Evolutionary conservation across 1,139 yeast species (phyloP).

Genomic region (Pneumocystis sp.): DNA sequence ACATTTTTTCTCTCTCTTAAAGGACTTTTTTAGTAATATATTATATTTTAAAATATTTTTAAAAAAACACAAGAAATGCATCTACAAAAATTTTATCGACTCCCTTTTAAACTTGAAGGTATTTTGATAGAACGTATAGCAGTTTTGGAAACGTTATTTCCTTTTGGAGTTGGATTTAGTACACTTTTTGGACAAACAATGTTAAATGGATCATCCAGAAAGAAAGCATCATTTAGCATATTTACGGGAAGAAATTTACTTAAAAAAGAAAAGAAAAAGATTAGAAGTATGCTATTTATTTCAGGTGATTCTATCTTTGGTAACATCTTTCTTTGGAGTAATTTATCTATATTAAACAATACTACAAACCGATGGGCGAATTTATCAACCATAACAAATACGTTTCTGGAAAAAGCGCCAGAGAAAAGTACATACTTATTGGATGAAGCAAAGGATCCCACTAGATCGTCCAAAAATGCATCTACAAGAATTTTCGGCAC

Average conservation of each 20-base stretch:
- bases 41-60: not conserved
- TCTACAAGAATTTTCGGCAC: slow-evolving; percentile 20
- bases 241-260: not conserved
- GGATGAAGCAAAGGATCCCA: not conserved
- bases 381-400: not conserved
- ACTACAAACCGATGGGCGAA: not conserved
- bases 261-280: not conserved
- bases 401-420: not conserved
- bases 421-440: not conserved
- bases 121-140: not conserved
- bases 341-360: not conserved
- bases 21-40: not conserved
- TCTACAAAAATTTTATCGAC: not conserved
- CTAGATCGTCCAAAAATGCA: not conserved
- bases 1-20: not conserved
- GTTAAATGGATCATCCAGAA: not conserved
- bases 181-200: not conserved
- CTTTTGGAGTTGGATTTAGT: not conserved
- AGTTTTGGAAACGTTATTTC: not conserved
- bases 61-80: not conserved
- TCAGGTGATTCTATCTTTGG: not conserved
- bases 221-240: not conserved
- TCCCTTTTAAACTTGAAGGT: not conserved
- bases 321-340: not conserved
- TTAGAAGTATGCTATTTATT: no score